phyloP scores from a whole-genome alignment of 805 yeast species.

The Kazachstania psychrophila region DNA sequence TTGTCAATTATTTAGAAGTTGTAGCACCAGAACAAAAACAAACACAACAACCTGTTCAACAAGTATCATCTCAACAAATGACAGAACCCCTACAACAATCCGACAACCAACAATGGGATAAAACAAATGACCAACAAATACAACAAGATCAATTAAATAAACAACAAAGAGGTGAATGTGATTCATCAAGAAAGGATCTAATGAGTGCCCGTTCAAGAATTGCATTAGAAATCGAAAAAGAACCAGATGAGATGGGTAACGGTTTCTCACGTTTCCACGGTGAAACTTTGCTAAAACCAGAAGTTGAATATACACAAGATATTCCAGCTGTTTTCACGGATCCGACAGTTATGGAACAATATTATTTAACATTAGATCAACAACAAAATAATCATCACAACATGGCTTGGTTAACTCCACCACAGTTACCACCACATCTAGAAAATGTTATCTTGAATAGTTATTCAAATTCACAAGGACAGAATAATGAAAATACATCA shows the following conservation, averaged over 20 bases:
- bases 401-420: constrained; percentile 72
- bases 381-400: constrained; percentile 50
- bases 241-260: constrained; percentile 63
- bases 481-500: constrained; percentile 54
- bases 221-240: constrained; percentile 30
- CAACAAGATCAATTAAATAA: constrained; percentile 7
- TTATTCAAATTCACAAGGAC: constrained; percentile 33
- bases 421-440: constrained; percentile 92
- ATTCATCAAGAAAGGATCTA: constrained; percentile 7
- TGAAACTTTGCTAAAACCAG: constrained; percentile 32
- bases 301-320: constrained; percentile 44
- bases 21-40: constrained; percentile 32
- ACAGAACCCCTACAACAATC: not conserved
- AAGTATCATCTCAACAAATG: constrained; percentile 4
- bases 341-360: constrained; percentile 80
- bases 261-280: constrained; percentile 73
- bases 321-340: constrained; percentile 81
- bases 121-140: constrained; percentile 3
- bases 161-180: constrained; percentile 1
- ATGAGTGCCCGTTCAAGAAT: constrained; percentile 44
- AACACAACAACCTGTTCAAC: constrained; percentile 24
- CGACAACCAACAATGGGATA: constrained; percentile 16
- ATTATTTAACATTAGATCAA: constrained; percentile 66
- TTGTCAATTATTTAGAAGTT: constrained; percentile 84
- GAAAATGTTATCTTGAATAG: constrained; percentile 87